These are phyloP conservation scores for Solanum hybrid DNA, from an alignment of 305 asterid genomes.

Conservation along the genomic window DNA sequence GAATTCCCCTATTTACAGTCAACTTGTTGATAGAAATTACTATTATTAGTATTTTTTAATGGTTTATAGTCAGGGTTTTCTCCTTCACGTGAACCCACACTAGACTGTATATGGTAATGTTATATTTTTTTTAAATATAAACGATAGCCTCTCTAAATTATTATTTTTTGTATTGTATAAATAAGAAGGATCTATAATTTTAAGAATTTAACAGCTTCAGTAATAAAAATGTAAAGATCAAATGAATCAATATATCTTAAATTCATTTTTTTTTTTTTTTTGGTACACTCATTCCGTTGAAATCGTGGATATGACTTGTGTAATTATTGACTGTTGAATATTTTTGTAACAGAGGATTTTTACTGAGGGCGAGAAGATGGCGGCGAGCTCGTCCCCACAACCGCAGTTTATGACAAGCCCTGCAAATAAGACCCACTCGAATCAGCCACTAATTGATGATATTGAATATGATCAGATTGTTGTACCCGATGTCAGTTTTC, in stretches of 20 bases:
- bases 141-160: too few relatives aligned
- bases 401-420: constrained; percentile 65
- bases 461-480: constrained; percentile 83
- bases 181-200: neutral
- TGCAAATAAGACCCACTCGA: constrained; percentile 37
- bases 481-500: constrained; percentile 58
- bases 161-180: too few relatives aligned
- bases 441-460: constrained; percentile 55
- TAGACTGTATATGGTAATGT: neutral
- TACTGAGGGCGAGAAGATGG: constrained; percentile 15
- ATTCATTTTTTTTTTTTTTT: too few relatives aligned
- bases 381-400: constrained; percentile 35
- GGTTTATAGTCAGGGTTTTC: neutral
- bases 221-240: too few relatives aligned
- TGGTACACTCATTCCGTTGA: neutral
- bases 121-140: too few relatives aligned
- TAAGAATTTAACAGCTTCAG: too few relatives aligned
- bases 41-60: neutral
- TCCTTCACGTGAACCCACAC: neutral
- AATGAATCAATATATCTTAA: neutral
- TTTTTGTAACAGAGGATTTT: constrained; percentile 18
- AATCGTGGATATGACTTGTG: neutral
- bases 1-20: neutral
- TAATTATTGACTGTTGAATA: neutral
- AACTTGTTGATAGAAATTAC: neutral